Evolutionary conservation across 148 eudicot genomes (phyloP), one percentile per base, ranked within the genome.

Genomic region (Fallopia convolvulus): DNA sequence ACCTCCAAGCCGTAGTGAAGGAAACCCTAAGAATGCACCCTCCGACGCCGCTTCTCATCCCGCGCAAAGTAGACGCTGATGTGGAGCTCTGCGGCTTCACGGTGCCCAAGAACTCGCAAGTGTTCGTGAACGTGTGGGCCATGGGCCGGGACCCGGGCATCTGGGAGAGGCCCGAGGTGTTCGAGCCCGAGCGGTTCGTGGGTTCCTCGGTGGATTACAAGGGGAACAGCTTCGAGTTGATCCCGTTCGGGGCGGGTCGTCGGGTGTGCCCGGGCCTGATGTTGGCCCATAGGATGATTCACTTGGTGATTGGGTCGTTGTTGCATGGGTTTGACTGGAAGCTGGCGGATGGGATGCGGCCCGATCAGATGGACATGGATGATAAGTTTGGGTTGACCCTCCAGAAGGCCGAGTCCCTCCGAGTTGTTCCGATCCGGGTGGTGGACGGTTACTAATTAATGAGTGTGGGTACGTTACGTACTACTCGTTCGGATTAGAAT

Each of bases 11-110:
- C 20, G 47, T 86, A 18, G 80, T 86, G 9, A 83, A 86, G 49
- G 88, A 86, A 47, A 83, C 86, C 18, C 74, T 82, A 39, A 72
- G 88, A 39, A 41, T 83, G 70, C 87, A 86, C 77, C 89, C 89
- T 68, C 17, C 83, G 8, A 79, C 50, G 11, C 89, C 89, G 63
- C 75, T 86, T 14, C 26, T 82, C 72, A 70, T 86, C 10, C 88
- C 86, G 8, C 79, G 85, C 77, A 84, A 61, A 74, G 79, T 73
- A 3, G 80, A 80, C 0, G 20, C 79, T 13, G 80, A 86, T 4
- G 79, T 76, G 0, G 52, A 50, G 7, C 55, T 84, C 0, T 78
- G 41, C 18, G 85, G 82, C 13, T 82, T n/a, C 48, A 82, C 82
- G 18, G 30, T 84, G 0, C 85, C 86, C 1, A 80, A 82, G 77